Evolutionary conservation across 371 early-diverging fungal genomes (phyloP).

Genomic region (Capillidium heterosporum): DNA sequence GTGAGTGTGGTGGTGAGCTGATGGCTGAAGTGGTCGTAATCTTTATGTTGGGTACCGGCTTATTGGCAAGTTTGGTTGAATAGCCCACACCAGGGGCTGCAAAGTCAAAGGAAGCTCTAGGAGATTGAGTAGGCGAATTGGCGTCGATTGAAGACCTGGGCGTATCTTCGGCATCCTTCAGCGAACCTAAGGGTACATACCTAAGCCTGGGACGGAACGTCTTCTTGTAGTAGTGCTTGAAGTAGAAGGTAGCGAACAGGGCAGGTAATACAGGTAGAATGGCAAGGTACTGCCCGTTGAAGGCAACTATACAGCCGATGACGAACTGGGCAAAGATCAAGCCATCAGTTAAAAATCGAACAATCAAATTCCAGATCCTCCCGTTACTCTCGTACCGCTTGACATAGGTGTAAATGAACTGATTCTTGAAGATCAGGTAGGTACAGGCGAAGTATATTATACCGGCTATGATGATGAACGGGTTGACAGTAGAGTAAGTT

Average conservation of each 20-base stretch:
- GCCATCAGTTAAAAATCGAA: constrained; percentile 56
- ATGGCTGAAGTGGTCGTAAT: too few relatives aligned
- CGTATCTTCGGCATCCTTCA: constrained; percentile 5
- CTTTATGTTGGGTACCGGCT: background rate
- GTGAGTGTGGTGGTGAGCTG: background rate
- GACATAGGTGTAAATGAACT: constrained; percentile 66
- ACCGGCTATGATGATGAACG: constrained; percentile 63
- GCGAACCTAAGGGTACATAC: constrained; percentile 18
- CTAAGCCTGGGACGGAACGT: constrained; percentile 32
- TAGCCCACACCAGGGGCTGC: too few relatives aligned
- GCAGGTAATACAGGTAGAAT: constrained; percentile 25
- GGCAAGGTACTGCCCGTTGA: constrained; percentile 29
- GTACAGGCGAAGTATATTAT: constrained; percentile 55
- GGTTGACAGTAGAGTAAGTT: constrained; percentile 72
- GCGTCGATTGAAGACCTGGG: background rate
- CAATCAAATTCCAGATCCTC: constrained; percentile 49
- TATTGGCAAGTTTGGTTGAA: too few relatives aligned
- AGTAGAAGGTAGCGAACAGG: constrained; percentile 26
- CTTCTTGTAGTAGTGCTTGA: constrained; percentile 29
- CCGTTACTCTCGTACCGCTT: constrained; percentile 70
- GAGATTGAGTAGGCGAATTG: background rate
- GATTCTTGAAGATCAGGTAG: constrained; percentile 57
- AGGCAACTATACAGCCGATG: constrained; percentile 53
- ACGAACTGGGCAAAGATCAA: constrained; percentile 70
- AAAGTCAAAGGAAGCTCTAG: background rate